phyloP scores from a whole-genome alignment of 2,329 filamentous ascomycete genomes.

The Samsoniella hepiali region DNA sequence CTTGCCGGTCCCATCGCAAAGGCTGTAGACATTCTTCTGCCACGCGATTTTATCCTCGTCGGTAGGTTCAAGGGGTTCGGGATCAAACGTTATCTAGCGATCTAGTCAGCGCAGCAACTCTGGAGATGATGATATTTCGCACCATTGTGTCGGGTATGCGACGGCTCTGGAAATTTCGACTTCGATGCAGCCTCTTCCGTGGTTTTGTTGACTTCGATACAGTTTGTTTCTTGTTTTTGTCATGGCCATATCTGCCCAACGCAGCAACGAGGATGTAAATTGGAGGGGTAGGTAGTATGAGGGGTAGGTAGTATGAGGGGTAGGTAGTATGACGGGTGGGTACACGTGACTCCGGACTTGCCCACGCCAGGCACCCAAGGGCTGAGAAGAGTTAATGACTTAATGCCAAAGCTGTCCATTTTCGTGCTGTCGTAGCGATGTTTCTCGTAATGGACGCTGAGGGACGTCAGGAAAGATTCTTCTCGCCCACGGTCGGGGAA shows the following conservation, averaged over 20 bases:
- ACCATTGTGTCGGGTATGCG: neutral
- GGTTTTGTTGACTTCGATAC: neutral
- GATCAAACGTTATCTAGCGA: neutral
- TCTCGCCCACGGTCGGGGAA: neutral
- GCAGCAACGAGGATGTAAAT: neutral
- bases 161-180: neutral
- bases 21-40: neutral
- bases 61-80: neutral
- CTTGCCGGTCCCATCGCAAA: neutral
- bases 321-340: neutral
- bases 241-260: slow-evolving; percentile 1
- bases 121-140: neutral
- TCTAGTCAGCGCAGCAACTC: neutral
- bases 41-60: neutral
- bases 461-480: neutral
- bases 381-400: neutral
- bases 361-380: neutral
- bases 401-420: neutral
- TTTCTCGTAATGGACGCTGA: neutral
- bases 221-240: neutral
- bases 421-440: neutral
- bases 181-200: neutral
- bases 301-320: too few relatives aligned
- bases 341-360: neutral
- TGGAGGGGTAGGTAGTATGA: neutral